Percentiles rank a stretch among this genome's conserved stretches.
phyloP scores from a whole-genome alignment of 2,329 filamentous ascomycete species.

The Fusarium incarnatum region DNA sequence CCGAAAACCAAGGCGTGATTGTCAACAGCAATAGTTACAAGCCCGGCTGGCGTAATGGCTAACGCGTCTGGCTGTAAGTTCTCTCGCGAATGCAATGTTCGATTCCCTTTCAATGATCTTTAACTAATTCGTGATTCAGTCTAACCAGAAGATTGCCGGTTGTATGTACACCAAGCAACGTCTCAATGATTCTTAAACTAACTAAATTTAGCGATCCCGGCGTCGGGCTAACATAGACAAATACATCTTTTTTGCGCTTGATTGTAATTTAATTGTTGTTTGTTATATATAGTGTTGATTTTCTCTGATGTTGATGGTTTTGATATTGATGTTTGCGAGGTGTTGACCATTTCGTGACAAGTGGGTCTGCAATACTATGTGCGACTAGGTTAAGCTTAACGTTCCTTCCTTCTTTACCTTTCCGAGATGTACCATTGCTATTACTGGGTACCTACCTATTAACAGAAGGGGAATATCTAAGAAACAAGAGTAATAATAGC shows the following conservation, averaged over 20 bases:
- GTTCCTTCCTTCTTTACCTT: too few relatives aligned
- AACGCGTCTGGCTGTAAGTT: background rate
- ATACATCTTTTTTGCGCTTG: background rate
- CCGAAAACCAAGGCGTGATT: background rate
- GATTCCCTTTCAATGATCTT: background rate
- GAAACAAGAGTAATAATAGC: background rate
- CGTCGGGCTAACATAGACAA: background rate
- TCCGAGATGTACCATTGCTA: background rate
- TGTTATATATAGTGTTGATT: background rate
- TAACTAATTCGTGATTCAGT: background rate
- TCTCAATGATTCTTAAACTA: background rate
- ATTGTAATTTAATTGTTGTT: background rate
- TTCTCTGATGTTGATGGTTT: background rate
- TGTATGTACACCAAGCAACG: background rate
- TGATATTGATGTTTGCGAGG: background rate
- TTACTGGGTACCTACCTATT: too few relatives aligned
- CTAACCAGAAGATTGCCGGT: background rate
- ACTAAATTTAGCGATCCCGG: background rate
- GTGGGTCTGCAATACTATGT: background rate
- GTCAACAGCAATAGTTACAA: background rate
- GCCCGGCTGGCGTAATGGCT: background rate
- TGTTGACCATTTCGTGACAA: background rate
- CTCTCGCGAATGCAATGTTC: background rate
- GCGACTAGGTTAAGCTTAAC: background rate
- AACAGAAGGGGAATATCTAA: background rate